Base-by-base conservation (phyloP, 1,139 yeast species). In the Saccharomyces hybrid region DNA sequence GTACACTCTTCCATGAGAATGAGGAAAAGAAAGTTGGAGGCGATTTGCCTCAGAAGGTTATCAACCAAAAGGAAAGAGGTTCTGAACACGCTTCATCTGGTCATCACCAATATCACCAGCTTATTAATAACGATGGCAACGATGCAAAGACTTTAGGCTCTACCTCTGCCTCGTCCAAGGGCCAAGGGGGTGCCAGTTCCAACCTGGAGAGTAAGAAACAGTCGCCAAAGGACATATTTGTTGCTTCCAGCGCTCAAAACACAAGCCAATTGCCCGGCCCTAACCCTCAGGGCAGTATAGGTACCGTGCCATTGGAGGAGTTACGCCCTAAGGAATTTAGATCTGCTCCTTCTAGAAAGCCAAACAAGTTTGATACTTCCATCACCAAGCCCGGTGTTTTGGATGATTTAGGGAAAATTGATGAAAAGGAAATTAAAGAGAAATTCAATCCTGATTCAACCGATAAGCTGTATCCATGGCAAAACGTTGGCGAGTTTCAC, bases 401-500 rank as follows among this genome's bases (percentile, higher is more conserved):
- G 46, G 63, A 59, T 31, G 54, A 53, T 2, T 51, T 59, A 12
- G 47, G 49, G 12, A 51, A 41, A 9, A 41, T 26, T 6, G 61
- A 58, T 8, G 61, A 57, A 38, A 48, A 53, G 28, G 53, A 55
- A 14, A 55, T 61, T 44, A 55, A 49, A 7, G 52, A 58, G 12
- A 53, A 49, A 11, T 46, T 55, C 9, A 52, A 57, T 6, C 44
- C 51, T 12, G 62, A 60, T 12, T 54, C 52, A 4, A 57, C 59
- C 1, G 63, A 59, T 11, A 58, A 54, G 28, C 51, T 64, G 57
- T 70, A 67, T 59, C 74, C 80, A 5, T 78, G 82, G 81, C 64
- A 64, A 55, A 63, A 63, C 21, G 73, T 78, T 53, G 80, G 79
- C 47, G 71, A 72, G 19, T 78, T 72, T 56, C 65, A 64, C 51